Evolutionary conservation across 371 early-diverging fungal species (phyloP).

Genomic region (Dinochytrium kinnereticum): DNA sequence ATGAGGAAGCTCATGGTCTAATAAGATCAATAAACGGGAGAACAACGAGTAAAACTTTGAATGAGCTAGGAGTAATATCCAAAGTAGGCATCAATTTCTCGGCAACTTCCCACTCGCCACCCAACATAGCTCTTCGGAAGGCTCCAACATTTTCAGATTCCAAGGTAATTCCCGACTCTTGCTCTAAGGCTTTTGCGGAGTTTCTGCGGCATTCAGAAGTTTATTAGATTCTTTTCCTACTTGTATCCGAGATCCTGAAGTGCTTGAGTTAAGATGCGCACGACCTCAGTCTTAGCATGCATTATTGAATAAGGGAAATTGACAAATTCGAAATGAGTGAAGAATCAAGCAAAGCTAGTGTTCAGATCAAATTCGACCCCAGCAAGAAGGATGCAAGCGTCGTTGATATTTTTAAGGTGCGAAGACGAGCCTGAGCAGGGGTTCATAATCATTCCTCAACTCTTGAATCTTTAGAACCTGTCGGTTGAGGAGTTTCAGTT

Average conservation of each 20-base stretch:
- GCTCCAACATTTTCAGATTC: conserved; percentile 65
- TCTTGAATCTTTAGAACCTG: neutral
- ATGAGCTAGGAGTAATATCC: conserved; percentile 38
- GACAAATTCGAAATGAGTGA: neutral
- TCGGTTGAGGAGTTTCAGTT: conserved; percentile 3
- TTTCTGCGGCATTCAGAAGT: neutral
- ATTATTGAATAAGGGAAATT: neutral
- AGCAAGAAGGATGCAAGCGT: neutral
- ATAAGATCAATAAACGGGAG: neutral
- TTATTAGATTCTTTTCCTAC: conserved; percentile 48
- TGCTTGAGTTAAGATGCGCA: conserved; percentile 84
- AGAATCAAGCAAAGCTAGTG: no score
- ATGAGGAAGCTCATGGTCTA: conserved; percentile 66
- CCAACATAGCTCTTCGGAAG: conserved; percentile 68
- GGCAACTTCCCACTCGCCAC: conserved; percentile 76
- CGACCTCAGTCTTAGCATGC: conserved; percentile 62
- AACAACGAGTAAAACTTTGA: conserved; percentile 13
- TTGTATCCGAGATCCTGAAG: conserved; percentile 81
- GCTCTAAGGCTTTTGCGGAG: conserved; percentile 52
- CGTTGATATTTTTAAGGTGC: neutral
- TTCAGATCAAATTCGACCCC: neutral
- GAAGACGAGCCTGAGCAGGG: no score
- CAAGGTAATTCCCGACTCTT: conserved; percentile 72
- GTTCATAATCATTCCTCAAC: no score
- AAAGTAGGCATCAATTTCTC: conserved; percentile 59